These are phyloP conservation scores for Aspergillus vadensis DNA, from an alignment of 2,329 filamentous ascomycete genomes.

Conservation along the genomic window DNA sequence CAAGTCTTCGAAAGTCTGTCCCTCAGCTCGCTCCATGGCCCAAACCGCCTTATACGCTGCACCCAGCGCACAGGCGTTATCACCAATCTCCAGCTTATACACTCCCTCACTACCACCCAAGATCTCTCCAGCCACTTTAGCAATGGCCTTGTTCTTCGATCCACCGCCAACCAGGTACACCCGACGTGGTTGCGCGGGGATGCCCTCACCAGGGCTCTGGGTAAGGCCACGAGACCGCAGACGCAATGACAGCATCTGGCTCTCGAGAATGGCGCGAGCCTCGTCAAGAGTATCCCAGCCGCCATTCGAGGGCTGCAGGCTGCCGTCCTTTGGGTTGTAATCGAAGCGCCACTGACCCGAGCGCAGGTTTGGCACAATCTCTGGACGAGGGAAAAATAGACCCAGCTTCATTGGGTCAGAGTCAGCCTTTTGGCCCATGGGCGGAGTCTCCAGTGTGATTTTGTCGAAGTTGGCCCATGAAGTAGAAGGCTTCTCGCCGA, in stretches of 20 bases:
- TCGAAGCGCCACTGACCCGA: constrained; percentile 86
- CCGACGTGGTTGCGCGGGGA: constrained; percentile 82
- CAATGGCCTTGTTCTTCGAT: constrained; percentile 85
- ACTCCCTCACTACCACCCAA: constrained; percentile 87
- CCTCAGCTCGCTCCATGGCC: constrained; percentile 70
- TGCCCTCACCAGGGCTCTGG: constrained; percentile 51
- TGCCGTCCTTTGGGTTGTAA: constrained; percentile 53
- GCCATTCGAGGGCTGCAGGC: constrained; percentile 55
- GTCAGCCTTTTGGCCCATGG: constrained; percentile 63
- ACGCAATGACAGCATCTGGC: constrained; percentile 88
- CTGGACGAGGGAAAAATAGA: constrained; percentile 91
- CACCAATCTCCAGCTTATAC: constrained; percentile 89
- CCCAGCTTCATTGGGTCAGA: constrained; percentile 74
- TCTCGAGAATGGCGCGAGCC: constrained; percentile 85
- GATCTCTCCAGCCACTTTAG: constrained; percentile 80
- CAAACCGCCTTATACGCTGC: constrained; percentile 96
- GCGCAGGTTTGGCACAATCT: constrained; percentile 90
- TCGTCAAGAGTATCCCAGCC: constrained; percentile 66
- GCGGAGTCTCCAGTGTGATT: constrained; percentile 66
- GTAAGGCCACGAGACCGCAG: constrained; percentile 81
- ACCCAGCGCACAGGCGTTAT: constrained; percentile 91
- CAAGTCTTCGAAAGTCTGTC: constrained; percentile 84
- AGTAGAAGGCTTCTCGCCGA: constrained; percentile 50
- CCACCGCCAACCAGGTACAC: constrained; percentile 96
- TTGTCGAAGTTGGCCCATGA: constrained; percentile 82